These are phyloP conservation scores for Rhodotorula glutinis DNA, from an alignment of 1,284 basidiomycete genomes.

Conservation along the genomic window DNA sequence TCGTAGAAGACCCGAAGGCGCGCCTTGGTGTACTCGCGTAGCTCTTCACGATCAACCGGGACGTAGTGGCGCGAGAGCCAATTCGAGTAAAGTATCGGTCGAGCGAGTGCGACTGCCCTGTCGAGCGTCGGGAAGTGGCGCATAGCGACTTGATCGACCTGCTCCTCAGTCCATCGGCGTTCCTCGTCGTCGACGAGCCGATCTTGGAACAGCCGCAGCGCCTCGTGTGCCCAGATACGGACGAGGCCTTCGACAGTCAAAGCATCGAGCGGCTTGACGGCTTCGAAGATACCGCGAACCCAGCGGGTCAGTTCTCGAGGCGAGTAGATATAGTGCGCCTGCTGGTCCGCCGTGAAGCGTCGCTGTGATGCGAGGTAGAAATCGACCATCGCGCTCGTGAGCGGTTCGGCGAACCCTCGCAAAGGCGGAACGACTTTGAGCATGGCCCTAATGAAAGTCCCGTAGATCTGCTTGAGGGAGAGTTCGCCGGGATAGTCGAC, in stretches of 20 bases:
- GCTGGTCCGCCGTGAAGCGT: conserved; percentile 89
- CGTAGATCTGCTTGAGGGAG: conserved; percentile 97
- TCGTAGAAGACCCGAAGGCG: conserved; percentile 93
- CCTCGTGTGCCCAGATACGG: conserved; percentile 97
- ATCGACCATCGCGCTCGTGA: conserved; percentile 95
- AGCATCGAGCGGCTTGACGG: conserved; percentile 85
- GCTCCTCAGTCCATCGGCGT: conserved; percentile 89
- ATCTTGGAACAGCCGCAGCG: conserved; percentile 94
- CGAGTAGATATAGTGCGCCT: conserved; percentile 99
- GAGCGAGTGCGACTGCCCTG: conserved; percentile 70
- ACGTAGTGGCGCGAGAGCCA: conserved; percentile 99
- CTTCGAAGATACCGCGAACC: conserved; percentile 96
- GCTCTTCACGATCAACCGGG: conserved; percentile 84
- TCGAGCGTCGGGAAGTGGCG: conserved; percentile 91
- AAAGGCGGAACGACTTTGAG: conserved; percentile 94
- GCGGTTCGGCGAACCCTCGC: conserved; percentile 85
- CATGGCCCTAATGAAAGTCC: conserved; percentile 94
- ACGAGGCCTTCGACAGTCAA: conserved; percentile 91
- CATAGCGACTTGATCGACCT: conserved; percentile 79
- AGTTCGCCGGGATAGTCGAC: conserved; percentile 98
- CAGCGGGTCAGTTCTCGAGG: conserved; percentile 98
- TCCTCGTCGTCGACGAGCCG: conserved; percentile 89
- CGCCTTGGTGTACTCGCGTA: conserved; percentile 95
- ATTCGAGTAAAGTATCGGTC: conserved; percentile 96
- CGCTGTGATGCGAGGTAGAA: conserved; percentile 94